These are phyloP conservation scores for Marasmius sp. DNA, from an alignment of 1,284 basidiomycete genomes.

Conservation along the genomic window DNA sequence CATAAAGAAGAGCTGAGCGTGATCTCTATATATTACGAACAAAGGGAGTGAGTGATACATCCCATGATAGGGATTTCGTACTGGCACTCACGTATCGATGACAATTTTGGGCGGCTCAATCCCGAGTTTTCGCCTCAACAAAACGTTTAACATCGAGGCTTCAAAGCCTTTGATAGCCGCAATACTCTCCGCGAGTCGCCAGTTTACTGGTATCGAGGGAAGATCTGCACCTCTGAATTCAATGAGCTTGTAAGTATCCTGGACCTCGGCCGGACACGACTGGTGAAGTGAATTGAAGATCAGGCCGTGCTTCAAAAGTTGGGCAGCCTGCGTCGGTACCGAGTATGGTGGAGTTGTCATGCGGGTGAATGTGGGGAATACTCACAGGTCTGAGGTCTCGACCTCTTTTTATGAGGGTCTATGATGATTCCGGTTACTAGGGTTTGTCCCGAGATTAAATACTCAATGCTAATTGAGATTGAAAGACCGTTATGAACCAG, in stretches of 20 bases:
- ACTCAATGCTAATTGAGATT: no score
- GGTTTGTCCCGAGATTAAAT: no score
- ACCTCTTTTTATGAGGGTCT: no score
- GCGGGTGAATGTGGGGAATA: background rate
- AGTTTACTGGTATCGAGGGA: conserved; percentile 22
- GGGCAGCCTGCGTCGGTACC: conserved; percentile 12
- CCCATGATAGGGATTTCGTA: background rate
- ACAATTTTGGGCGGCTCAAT: conserved; percentile 19
- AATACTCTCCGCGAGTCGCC: conserved; percentile 25
- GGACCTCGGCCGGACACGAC: conserved; percentile 15
- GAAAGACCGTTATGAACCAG: no score
- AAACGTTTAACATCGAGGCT: conserved; percentile 23
- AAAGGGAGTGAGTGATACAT: background rate
- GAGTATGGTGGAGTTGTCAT: background rate
- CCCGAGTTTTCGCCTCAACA: conserved; percentile 21
- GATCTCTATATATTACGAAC: background rate
- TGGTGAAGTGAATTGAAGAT: conserved; percentile 19
- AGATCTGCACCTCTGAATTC: conserved; percentile 15
- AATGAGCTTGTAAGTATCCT: conserved; percentile 15
- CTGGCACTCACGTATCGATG: conserved; percentile 20
- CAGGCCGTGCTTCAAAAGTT: conserved; percentile 18
- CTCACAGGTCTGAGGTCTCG: no score
- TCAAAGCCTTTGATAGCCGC: conserved; percentile 26
- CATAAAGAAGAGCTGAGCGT: conserved; percentile 8
- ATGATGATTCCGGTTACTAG: no score